These are phyloP conservation scores for Fremontodendron californicum DNA, from an alignment of 345 rosid genomes.

Conservation along the genomic window DNA sequence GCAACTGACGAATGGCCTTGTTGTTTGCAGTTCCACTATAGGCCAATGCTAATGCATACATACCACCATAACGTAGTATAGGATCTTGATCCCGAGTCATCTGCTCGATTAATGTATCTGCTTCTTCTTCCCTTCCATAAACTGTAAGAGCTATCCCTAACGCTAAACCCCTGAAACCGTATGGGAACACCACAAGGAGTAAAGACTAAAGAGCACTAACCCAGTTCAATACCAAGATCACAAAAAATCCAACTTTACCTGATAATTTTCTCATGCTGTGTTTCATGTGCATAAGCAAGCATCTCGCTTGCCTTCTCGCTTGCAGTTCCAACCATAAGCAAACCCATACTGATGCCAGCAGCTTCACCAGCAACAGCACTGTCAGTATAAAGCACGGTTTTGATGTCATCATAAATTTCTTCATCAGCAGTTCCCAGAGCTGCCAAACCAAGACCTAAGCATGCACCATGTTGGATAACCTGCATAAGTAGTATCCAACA, in stretches of 20 bases:
- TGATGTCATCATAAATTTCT: slow-evolving; percentile 83
- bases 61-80: too few relatives aligned
- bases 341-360: too few relatives aligned
- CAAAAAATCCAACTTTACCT: slow-evolving; percentile 45
- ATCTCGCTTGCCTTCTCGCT: slow-evolving; percentile 94
- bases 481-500: slow-evolving; percentile 31
- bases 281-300: slow-evolving; percentile 97
- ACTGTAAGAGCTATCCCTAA: slow-evolving; percentile 98
- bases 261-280: slow-evolving; percentile 96
- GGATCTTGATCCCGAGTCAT: too few relatives aligned
- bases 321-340: slow-evolving; percentile 97
- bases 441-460: slow-evolving; percentile 52
- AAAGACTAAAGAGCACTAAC: neutral
- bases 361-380: too few relatives aligned
- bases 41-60: slow-evolving; percentile 91
- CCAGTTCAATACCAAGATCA: neutral
- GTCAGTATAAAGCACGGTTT: slow-evolving; percentile 78
- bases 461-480: slow-evolving; percentile 99
- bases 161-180: slow-evolving; percentile 69
- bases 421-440: slow-evolving; percentile 98
- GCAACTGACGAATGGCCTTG: slow-evolving; percentile 94
- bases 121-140: slow-evolving; percentile 98
- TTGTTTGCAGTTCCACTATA: slow-evolving; percentile 96
- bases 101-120: slow-evolving; percentile 94
- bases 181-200: slow-evolving; percentile 10